Evolutionary conservation across 2,329 filamentous ascomycete species (phyloP).

Genomic region (Dothidotthia symphoricarpi): DNA sequence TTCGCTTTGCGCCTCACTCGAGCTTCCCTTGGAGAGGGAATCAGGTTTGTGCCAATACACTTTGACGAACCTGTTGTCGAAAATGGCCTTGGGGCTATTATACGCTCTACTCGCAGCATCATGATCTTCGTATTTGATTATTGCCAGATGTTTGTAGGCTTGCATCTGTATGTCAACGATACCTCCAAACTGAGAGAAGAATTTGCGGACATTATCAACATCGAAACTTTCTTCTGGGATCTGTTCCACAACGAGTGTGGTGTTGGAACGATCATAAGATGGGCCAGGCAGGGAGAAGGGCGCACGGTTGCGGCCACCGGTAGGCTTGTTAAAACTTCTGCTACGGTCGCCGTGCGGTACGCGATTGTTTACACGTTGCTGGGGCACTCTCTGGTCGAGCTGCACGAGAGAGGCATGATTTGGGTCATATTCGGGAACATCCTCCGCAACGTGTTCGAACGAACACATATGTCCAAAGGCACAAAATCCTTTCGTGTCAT

Average conservation of each 20-base stretch:
- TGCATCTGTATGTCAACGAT: conserved; percentile 66
- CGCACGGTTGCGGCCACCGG: conserved; percentile 41
- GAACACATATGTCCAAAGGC: conserved; percentile 64
- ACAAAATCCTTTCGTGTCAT: conserved; percentile 71
- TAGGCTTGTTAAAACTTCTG: conserved; percentile 19
- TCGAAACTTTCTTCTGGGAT: conserved; percentile 70
- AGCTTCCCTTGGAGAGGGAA: conserved; percentile 4
- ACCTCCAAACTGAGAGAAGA: conserved; percentile 70
- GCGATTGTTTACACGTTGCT: neutral
- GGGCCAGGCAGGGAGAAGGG: conserved; percentile 65
- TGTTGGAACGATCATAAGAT: conserved; percentile 61
- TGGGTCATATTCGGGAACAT: conserved; percentile 57
- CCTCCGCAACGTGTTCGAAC: conserved; percentile 60
- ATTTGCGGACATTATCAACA: conserved; percentile 63
- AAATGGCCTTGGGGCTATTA: conserved; percentile 74
- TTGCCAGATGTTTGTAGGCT: conserved; percentile 63
- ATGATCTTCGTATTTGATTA: conserved; percentile 68
- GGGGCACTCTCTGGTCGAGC: neutral
- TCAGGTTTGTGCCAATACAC: conserved; percentile 70
- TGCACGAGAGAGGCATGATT: conserved; percentile 48
- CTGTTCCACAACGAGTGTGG: conserved; percentile 71
- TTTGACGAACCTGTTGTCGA: conserved; percentile 83
- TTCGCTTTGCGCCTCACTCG: conserved; percentile 19
- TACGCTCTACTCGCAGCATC: conserved; percentile 68
- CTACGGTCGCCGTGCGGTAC: conserved; percentile 3